A percentile compares a stretch with the other conserved stretches of the same genome.
phyloP scores from a whole-genome alignment of 2,329 filamentous ascomycete genomes.

The Elsinoe necatrix region DNA sequence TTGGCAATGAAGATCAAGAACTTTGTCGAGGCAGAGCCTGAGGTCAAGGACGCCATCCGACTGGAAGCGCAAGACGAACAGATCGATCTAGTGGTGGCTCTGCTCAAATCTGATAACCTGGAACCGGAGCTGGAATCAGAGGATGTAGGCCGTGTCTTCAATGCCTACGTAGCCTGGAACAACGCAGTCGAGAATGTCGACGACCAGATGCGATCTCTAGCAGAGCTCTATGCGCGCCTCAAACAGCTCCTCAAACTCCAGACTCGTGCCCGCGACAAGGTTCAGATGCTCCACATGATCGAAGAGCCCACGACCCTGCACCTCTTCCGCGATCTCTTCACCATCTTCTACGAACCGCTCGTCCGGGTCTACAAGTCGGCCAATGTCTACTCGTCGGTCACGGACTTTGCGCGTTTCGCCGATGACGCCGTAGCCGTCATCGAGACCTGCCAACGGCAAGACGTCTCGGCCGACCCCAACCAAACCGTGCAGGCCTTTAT shows the following conservation, averaged over 20 bases:
- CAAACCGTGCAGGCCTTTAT: constrained; percentile 98
- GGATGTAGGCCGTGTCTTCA: constrained; percentile 79
- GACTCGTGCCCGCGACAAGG: constrained; percentile 85
- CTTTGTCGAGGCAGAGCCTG: constrained; percentile 68
- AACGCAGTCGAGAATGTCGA: constrained; percentile 83
- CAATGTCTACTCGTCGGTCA: constrained; percentile 95
- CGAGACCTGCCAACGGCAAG: constrained; percentile 59
- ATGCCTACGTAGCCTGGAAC: constrained; percentile 94
- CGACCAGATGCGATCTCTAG: constrained; percentile 78
- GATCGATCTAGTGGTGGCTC: constrained; percentile 76
- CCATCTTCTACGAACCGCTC: constrained; percentile 96
- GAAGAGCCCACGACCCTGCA: constrained; percentile 97
- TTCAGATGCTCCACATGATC: constrained; percentile 92
- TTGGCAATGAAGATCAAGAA: constrained; percentile 73
- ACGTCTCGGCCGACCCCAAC: constrained; percentile 90
- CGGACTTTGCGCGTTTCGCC: constrained; percentile 86
- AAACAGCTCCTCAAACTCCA: constrained; percentile 92
- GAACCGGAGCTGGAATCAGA: constrained; percentile 60
- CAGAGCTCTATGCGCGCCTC: constrained; percentile 84
- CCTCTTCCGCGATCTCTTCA: constrained; percentile 90
- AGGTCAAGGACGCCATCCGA: constrained; percentile 64
- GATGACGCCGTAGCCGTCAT: constrained; percentile 85
- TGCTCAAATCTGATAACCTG: constrained; percentile 71
- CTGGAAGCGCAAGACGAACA: constrained; percentile 63
- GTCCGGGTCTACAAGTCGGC: constrained; percentile 97